phyloP scores from a whole-genome alignment of 2,329 filamentous ascomycete species.

The Alternaria angustiovoidea region DNA sequence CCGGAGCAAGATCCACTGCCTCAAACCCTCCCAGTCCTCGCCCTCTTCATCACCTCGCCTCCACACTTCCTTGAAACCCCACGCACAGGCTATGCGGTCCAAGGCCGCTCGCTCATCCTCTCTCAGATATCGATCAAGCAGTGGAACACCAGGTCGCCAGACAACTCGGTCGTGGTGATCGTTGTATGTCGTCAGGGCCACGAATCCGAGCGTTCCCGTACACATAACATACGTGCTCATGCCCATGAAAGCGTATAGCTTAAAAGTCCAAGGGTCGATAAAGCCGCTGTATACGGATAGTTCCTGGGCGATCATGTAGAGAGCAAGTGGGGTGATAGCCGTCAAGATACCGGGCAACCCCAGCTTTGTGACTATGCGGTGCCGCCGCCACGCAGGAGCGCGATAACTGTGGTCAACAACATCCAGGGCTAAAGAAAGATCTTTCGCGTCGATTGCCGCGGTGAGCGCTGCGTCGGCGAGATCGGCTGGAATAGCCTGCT shows the following conservation, averaged over 20 bases:
- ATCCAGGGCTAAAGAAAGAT: constrained; percentile 78
- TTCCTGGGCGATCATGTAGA: constrained; percentile 75
- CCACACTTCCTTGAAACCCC: constrained; percentile 86
- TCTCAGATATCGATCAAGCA: constrained; percentile 82
- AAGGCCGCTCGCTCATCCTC: constrained; percentile 90
- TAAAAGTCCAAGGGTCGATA: constrained; percentile 80
- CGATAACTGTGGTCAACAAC: constrained; percentile 76
- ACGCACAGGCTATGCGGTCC: constrained; percentile 85
- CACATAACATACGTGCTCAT: constrained; percentile 84
- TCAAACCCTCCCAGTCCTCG: constrained; percentile 84
- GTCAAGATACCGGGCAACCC: constrained; percentile 66
- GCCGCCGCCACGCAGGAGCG: constrained; percentile 70
- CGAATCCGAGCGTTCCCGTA: constrained; percentile 80
- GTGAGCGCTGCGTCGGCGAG: constrained; percentile 78
- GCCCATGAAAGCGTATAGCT: constrained; percentile 78
- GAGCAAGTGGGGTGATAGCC: constrained; percentile 68
- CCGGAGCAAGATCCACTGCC: constrained; percentile 81
- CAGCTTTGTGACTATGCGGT: constrained; percentile 72
- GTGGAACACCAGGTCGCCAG: constrained; percentile 82
- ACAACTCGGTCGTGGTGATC: constrained; percentile 95
- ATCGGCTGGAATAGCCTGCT: constrained; percentile 74
- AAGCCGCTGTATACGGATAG: constrained; percentile 72
- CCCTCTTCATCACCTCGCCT: constrained; percentile 90
- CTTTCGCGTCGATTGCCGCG: constrained; percentile 79
- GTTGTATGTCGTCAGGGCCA: constrained; percentile 86